These are phyloP conservation scores for Ceratocystis cubensis DNA, from an alignment of 2,329 filamentous ascomycete species.

Conservation along the genomic window DNA sequence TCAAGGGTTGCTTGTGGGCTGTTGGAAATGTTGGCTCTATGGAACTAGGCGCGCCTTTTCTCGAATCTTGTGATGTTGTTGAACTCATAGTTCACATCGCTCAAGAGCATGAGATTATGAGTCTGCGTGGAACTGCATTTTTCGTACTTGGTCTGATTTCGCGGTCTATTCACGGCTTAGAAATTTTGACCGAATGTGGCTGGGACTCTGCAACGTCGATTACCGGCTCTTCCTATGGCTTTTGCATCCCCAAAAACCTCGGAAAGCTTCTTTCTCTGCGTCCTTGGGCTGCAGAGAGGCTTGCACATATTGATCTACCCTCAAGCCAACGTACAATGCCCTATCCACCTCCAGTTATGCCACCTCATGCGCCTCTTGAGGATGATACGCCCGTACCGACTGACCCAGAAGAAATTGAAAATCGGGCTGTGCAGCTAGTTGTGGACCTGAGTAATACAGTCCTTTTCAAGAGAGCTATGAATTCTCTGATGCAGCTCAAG, in stretches of 20 bases:
- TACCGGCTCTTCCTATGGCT: constrained; percentile 69
- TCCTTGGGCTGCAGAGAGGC: constrained; percentile 40
- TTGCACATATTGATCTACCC: constrained; percentile 36
- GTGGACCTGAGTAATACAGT: constrained; percentile 89
- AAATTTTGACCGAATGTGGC: constrained; percentile 76
- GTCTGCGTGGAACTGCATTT: constrained; percentile 86
- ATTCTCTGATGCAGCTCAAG: constrained; percentile 70
- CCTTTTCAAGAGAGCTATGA: constrained; percentile 73
- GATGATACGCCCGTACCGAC: constrained; percentile 28
- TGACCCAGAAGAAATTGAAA: constrained; percentile 45
- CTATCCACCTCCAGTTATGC: constrained; percentile 28
- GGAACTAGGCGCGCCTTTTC: constrained; percentile 88
- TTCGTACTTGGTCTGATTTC: constrained; percentile 91
- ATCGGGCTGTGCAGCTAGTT: constrained; percentile 72
- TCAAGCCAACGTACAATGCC: constrained; percentile 42
- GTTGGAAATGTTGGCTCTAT: constrained; percentile 97
- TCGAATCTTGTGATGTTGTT: constrained; percentile 82
- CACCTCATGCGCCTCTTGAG: constrained; percentile 31
- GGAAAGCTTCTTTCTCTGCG: constrained; percentile 62
- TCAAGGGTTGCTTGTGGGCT: constrained; percentile 95
- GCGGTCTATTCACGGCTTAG: constrained; percentile 77
- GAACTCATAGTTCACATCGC: constrained; percentile 79
- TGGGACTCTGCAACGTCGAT: constrained; percentile 88
- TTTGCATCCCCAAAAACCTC: constrained; percentile 73
- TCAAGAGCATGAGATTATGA: constrained; percentile 78